Conservation (phyloP, 2,329 filamentous ascomycete species). For the Botrytis squamosa region DNA sequence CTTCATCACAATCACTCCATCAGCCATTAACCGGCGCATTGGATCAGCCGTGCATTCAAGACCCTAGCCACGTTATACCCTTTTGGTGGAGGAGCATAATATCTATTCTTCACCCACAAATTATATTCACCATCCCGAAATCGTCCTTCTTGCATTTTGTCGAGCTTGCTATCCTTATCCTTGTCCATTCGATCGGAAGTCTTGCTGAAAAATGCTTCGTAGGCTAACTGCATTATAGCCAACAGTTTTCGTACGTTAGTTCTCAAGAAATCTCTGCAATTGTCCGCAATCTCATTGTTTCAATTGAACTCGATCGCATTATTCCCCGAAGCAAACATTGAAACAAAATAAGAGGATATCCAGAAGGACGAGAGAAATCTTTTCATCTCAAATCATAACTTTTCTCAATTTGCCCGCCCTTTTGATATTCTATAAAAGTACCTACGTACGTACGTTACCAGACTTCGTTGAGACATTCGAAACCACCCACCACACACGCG, state of each 20-base stretch:
- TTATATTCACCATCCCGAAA: slow-evolving; percentile 15
- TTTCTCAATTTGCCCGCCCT: background rate
- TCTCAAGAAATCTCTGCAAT: slow-evolving; percentile 22
- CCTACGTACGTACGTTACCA: background rate
- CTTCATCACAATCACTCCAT: background rate
- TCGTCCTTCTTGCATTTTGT: slow-evolving; percentile 18
- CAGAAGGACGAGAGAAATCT: background rate
- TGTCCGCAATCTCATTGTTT: slow-evolving; percentile 19
- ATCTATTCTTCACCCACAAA: background rate
- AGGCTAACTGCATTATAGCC: slow-evolving; percentile 22
- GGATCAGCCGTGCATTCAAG: slow-evolving; percentile 25
- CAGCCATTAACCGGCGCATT: slow-evolving; percentile 25
- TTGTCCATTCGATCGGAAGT: slow-evolving; percentile 19
- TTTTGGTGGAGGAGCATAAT: slow-evolving; percentile 21
- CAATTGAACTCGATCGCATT: slow-evolving; percentile 20
- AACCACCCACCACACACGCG: background rate
- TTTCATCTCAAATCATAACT: background rate
- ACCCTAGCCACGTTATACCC: slow-evolving; percentile 24
- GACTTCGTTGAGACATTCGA: background rate
- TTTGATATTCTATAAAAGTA: background rate
- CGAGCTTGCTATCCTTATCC: slow-evolving; percentile 13
- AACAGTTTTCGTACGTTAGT: slow-evolving; percentile 23
- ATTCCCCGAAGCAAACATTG: slow-evolving; percentile 15
- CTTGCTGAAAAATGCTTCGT: slow-evolving; percentile 14
- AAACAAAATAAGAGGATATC: slow-evolving; percentile 19